Percentiles rank a stretch among this genome's conserved stretches.
Conservation (phyloP, 805 yeast genomes). For the Deakozyma indianensis region DNA sequence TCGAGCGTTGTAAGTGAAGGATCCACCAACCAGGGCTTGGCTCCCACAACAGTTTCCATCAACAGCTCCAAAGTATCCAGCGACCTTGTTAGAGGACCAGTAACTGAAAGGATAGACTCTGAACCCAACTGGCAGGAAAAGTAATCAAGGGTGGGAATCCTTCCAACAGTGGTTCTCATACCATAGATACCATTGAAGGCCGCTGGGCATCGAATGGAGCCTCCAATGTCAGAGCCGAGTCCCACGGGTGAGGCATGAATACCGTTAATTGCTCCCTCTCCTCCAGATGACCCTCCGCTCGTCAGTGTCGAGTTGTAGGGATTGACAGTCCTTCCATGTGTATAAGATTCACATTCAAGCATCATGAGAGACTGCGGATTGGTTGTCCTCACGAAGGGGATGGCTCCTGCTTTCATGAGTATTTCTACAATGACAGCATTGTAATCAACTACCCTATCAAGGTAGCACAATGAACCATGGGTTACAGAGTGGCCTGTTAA, state of each 20-base stretch:
- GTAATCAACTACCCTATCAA: conserved; percentile 32
- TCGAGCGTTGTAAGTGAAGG: conserved; percentile 33
- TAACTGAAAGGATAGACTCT: conserved; percentile 50
- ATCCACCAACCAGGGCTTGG: conserved; percentile 30
- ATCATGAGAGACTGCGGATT: conserved; percentile 27
- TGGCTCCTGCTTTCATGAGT: conserved; percentile 40
- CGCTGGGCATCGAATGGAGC: conserved; percentile 54
- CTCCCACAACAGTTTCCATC: conserved; percentile 30
- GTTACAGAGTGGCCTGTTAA: background rate
- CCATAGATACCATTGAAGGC: conserved; percentile 51
- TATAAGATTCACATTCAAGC: conserved; percentile 53
- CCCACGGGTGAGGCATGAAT: conserved; percentile 48
- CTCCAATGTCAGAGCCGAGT: conserved; percentile 60
- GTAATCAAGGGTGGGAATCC: conserved; percentile 30
- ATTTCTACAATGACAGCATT: conserved; percentile 36
- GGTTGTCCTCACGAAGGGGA: conserved; percentile 46
- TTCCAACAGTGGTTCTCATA: conserved; percentile 45
- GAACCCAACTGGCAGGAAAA: conserved; percentile 43
- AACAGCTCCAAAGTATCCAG: conserved; percentile 54
- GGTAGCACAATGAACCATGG: background rate
- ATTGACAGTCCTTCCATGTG: conserved; percentile 45
- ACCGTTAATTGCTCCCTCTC: conserved; percentile 52
- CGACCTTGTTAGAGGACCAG: conserved; percentile 54
- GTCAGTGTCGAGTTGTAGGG: conserved; percentile 42
- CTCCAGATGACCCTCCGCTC: conserved; percentile 64